Base-by-base conservation (phyloP, 2,329 filamentous ascomycete species). In the Anisogramma anomala region DNA sequence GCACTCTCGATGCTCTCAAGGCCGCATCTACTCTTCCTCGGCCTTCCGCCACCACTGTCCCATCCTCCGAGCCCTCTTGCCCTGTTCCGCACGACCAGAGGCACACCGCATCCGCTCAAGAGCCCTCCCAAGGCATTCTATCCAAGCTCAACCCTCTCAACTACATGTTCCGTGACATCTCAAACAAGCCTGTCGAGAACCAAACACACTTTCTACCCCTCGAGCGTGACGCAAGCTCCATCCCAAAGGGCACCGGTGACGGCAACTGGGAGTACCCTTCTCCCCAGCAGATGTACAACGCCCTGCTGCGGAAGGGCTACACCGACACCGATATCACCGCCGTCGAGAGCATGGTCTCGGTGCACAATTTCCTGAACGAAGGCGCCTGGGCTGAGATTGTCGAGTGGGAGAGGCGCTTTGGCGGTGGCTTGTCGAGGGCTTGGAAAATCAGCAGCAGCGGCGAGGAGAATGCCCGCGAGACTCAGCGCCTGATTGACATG, bases 281-380 rank as follows among this genome's bases (percentile, higher is more conserved):
- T 0, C 89, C 91, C 0, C 91, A 98, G 66, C 91, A 98, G 63
- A 98, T 98, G 91, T 98, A 96, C 71, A 96, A 98, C 56, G 91
- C 91, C 6, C 82, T 98, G 64, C 67, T 96, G 47, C 82, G 91
- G 49, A 98, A 98, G 64, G 91, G 91, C 44, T 91, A 95, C 63
- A 87, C 83, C 1, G 88, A 96, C 58, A 96, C 91, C 0, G 88
- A 94, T 42, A 76, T 86, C 41, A 91, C 89, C 15, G 87, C 88
- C 3, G 88, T 98, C 11, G 88, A 95, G 63, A 80, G 82, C 55
- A 98, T 98, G 91, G 91, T 98, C 5, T 83, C 86, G 0, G 86
- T 96, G 9, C 91, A 98, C 69, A 98, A 98, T 63, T 96, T 95
- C 55, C 63, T 98, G 45, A 98, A 98, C 59, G 91, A 98, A 61